Percentiles rank a stretch among this genome's conserved stretches.
Conservation (phyloP, 108 stramenopile genomes). For the Fragilaria radians region DNA sequence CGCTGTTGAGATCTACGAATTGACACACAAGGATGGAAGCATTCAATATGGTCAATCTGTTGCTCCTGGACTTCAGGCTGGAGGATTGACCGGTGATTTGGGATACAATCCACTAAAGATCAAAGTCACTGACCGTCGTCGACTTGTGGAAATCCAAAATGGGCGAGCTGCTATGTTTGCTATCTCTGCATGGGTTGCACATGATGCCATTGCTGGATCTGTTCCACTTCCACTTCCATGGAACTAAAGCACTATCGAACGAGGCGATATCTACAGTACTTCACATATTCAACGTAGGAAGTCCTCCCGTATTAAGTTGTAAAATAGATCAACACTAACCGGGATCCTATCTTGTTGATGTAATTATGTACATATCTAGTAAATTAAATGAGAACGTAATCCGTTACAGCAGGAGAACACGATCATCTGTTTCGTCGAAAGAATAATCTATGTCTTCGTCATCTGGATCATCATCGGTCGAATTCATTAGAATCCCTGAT, state of each 20-base stretch:
- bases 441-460: not conserved
- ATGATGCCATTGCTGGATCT: constrained; percentile 43
- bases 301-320: too few relatives aligned
- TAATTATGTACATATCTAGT: not conserved
- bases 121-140: constrained; percentile 37
- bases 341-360: not conserved
- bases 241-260: constrained; percentile 9
- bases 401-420: not conserved
- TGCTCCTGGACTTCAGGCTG: constrained; percentile 49
- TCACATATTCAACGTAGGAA: too few relatives aligned
- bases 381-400: not conserved
- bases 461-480: not conserved
- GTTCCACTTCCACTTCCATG: constrained; percentile 53
- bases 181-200: constrained; percentile 52
- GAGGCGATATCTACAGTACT: too few relatives aligned
- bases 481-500: not conserved
- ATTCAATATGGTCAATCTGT: constrained; percentile 30
- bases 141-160: constrained; percentile 49
- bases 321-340: not conserved
- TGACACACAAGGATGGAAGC: constrained; percentile 54
- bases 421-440: not conserved
- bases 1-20: constrained; percentile 47
- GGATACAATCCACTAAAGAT: constrained; percentile 53
- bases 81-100: constrained; percentile 50
- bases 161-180: constrained; percentile 69